Evolutionary conservation across 768 basidiomycete genomes (phyloP), one percentile per base, ranked within the genome.

Genomic region (Nevesoporus exiguus): DNA sequence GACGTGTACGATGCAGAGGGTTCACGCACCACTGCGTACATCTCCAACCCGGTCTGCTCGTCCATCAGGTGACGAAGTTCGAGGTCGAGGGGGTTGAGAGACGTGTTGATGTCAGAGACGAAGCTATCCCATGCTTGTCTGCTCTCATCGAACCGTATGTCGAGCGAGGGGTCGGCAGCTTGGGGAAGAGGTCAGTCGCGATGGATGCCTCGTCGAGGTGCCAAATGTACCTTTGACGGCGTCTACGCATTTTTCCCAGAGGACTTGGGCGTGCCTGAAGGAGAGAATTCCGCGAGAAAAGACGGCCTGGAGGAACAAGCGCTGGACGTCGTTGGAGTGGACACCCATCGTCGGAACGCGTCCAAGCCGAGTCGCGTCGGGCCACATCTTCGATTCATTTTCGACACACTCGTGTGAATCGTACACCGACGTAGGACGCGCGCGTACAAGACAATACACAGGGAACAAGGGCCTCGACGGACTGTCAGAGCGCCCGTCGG

Each of bases 281-380:
- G 89, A 82, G 5, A 93, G 67, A 9, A 83, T 70, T 15, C 85
- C 79, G 17, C 90, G 79, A 21, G 90, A 89, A 24, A 93, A 72
- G 21, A 92, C 72, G 0, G 88, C 82, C 58, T 94, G 92, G 19
- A 93, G 78, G 61, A 90, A 93, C 43, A 94, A 79, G 34, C 83
- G 81, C 57, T 83, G 81, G 5, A 89, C 84, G 66, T 92, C 88
- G 67, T 73, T 72, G n/a, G 80, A 61, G 34, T 75, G 74, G 39
- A 76, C 77, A 74, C 82, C 76, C 45, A 62, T 66, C 49, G 55
- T 30, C 45, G 17, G 7, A 41, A 31, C 45, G 47, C 22, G 47
- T 24, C 31, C n/a, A n/a, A 41, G 56, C 54, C 55, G 49, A 17
- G 52, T 52, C 48, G n/a, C 39, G 49, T 42, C 34, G 13, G 3